Evolutionary conservation across 805 yeast species (phyloP).

Genomic region (Lachancea meyersii): DNA sequence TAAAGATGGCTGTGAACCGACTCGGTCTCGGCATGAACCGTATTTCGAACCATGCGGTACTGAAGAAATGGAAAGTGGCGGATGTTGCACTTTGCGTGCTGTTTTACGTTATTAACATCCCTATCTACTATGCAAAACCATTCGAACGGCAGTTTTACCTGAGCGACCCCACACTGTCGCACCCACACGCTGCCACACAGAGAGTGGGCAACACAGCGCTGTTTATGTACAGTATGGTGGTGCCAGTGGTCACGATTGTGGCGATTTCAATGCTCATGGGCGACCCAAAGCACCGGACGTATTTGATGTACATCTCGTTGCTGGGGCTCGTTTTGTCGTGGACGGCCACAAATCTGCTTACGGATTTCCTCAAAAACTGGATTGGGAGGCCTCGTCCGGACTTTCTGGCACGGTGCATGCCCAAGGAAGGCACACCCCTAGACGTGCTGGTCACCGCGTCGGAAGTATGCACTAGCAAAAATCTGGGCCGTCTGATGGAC

Average conservation of each 20-base stretch:
- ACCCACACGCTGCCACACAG: constrained; percentile 74
- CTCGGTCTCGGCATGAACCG: constrained; percentile 18
- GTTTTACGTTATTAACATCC: constrained; percentile 29
- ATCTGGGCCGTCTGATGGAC: constrained; percentile 44
- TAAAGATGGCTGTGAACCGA: constrained; percentile 21
- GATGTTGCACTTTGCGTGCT: constrained; percentile 33
- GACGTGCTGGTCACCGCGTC: constrained; percentile 50
- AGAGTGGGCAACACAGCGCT: constrained; percentile 56
- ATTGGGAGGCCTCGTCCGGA: constrained; percentile 92
- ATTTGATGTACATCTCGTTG: constrained; percentile 56
- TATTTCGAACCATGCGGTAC: constrained; percentile 15
- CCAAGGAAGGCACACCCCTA: constrained; percentile 51
- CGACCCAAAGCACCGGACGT: constrained; percentile 47
- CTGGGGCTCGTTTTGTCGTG: constrained; percentile 61
- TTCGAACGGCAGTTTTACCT: constrained; percentile 73
- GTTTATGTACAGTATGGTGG: constrained; percentile 45
- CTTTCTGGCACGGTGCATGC: constrained; percentile 78
- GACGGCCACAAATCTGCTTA: constrained; percentile 52
- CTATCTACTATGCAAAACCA: constrained; percentile 42
- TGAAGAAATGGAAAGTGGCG: constrained; percentile 37
- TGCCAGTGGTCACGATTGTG: constrained; percentile 43
- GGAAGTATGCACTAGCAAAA: constrained; percentile 57
- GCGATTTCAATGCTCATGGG: constrained; percentile 30
- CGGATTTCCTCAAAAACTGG: constrained; percentile 73
- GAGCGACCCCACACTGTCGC: constrained; percentile 70